These are phyloP conservation scores for Thalia dealbata DNA, from an alignment of 176 grass and related monocot genomes.

Conservation along the genomic window DNA sequence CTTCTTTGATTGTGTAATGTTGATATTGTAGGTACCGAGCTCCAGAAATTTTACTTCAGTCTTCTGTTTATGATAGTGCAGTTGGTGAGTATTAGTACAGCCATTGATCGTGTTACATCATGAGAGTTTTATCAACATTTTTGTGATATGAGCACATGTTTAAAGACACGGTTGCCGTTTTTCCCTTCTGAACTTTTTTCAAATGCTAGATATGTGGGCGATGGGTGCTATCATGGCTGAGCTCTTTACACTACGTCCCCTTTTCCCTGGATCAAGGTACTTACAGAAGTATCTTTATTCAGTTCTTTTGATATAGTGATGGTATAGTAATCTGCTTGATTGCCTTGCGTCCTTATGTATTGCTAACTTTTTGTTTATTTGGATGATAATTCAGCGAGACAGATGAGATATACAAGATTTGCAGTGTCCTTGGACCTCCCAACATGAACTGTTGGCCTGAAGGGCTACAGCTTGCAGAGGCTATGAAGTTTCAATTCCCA, in stretches of 20 bases:
- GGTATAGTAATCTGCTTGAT: neutral
- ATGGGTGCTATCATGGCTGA: conserved; percentile 98
- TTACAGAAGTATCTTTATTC: neutral
- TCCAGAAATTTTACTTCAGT: conserved; percentile 91
- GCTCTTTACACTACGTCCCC: conserved; percentile 80
- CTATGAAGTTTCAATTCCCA: conserved; percentile 83
- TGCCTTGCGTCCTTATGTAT: neutral
- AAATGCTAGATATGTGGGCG: conserved; percentile 86
- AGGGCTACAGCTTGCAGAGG: conserved; percentile 65
- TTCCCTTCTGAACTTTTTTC: neutral
- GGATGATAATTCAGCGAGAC: conserved; percentile 41
- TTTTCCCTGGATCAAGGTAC: conserved; percentile 96
- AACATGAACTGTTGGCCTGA: conserved; percentile 64
- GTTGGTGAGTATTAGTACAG: conserved; percentile 63
- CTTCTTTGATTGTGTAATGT: neutral
- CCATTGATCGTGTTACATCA: conserved; percentile 6
- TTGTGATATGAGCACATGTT: conserved; percentile 9
- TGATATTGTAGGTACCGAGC: conserved; percentile 62
- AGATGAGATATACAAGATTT: conserved; percentile 94
- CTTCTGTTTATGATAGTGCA: conserved; percentile 81
- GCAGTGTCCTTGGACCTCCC: conserved; percentile 82
- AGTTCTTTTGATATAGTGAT: no score
- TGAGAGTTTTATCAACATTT: conserved; percentile 1
- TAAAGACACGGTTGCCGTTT: no score
- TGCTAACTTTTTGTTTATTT: neutral